Percentiles rank a stretch among this genome's conserved stretches.
Evolutionary conservation across 129 eudicot genomes (phyloP).

Genomic region (Chrysanthemum lavandulifolium): DNA sequence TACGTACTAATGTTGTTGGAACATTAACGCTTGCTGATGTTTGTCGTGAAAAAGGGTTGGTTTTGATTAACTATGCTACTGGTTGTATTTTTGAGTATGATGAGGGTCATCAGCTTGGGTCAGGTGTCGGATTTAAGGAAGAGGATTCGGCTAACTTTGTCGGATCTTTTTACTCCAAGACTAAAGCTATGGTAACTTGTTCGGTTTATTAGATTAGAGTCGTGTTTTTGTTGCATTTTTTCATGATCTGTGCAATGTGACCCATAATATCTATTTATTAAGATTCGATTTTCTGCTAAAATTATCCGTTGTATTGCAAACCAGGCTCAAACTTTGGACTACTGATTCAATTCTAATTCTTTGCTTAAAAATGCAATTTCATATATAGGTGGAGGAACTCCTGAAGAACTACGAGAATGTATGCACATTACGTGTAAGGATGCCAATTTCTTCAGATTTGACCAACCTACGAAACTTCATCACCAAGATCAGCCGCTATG

Average conservation of each 20-base stretch:
- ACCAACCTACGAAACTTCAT: conserved; percentile 23
- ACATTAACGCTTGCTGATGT: conserved; percentile 68
- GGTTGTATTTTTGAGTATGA: conserved; percentile 75
- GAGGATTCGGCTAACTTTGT: conserved; percentile 67
- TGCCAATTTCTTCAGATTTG: conserved; percentile 22
- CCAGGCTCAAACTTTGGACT: too few species aligned
- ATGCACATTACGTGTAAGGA: conserved; percentile 24
- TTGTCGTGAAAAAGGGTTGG: conserved; percentile 56
- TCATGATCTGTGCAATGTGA: neutral
- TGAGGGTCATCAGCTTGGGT: conserved; percentile 47
- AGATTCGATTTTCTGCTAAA: too few species aligned
- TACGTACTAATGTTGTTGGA: conserved; percentile 65
- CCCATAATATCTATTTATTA: too few species aligned
- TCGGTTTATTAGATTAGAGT: neutral
- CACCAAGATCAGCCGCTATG: conserved; percentile 15
- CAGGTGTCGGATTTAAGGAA: conserved; percentile 73
- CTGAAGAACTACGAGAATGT: conserved; percentile 21
- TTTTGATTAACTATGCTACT: conserved; percentile 62
- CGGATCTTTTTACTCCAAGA: conserved; percentile 83
- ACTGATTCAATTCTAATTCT: too few species aligned
- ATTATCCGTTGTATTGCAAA: too few species aligned
- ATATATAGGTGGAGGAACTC: conserved; percentile 18
- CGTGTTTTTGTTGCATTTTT: neutral
- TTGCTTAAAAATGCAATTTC: neutral
- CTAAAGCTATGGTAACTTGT: conserved; percentile 73